Conservation (phyloP, 2,329 filamentous ascomycete genomes). For the Beauveria sp. region DNA sequence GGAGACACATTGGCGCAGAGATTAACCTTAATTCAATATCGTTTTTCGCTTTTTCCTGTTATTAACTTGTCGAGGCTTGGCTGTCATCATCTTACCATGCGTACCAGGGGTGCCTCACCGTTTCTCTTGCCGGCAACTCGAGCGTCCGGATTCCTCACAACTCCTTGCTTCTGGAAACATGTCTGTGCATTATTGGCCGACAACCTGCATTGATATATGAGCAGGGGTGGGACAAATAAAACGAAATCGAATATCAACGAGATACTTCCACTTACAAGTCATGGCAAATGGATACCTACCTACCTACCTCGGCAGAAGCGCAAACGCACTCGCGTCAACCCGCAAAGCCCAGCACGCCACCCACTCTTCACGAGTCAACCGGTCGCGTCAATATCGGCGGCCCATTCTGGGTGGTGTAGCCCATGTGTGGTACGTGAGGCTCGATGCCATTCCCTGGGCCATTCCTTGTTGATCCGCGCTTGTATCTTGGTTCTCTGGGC, state of each 20-base stretch:
- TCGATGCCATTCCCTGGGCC: not conserved
- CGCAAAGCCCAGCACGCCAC: not conserved
- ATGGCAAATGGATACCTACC: not conserved
- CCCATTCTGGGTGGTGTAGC: not conserved
- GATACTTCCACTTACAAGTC: not conserved
- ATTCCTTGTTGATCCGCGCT: too few species aligned
- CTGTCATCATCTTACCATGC: not conserved
- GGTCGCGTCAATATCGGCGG: not conserved
- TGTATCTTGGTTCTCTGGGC: too few species aligned
- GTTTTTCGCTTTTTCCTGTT: not conserved
- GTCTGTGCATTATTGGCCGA: not conserved
- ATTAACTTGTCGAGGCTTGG: not conserved
- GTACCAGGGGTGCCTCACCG: not conserved
- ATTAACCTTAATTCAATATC: not conserved
- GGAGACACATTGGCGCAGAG: not conserved
- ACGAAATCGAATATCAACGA: not conserved
- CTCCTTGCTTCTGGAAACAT: slow-evolving; percentile 1
- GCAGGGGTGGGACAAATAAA: not conserved
- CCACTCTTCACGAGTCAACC: not conserved
- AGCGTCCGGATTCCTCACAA: not conserved
- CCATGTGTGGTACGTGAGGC: not conserved
- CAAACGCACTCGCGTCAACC: not conserved
- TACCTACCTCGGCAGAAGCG: not conserved
- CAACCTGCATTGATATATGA: not conserved
- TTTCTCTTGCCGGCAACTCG: not conserved